Evolutionary conservation across 768 basidiomycete species (phyloP), one percentile per base, ranked within the genome.

Genomic region (Termitomyces sp.): DNA sequence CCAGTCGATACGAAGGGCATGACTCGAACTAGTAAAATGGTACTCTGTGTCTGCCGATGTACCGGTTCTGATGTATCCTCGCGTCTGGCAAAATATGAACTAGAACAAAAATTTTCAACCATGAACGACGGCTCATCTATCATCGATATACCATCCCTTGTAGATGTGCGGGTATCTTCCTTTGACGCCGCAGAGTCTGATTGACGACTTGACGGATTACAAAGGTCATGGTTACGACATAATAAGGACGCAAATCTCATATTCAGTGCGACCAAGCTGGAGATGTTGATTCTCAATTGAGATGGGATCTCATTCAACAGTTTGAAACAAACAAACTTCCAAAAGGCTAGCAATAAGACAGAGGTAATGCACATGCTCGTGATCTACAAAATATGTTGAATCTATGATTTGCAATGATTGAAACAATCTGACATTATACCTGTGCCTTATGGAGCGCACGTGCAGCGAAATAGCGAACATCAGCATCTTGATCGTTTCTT

Each of bases 391-490:
- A 47, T 12, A 47, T 36, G 27, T 15, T 30, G 30, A 41, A 47
- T 36, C 42, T 51, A 12, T 24, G 5, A 31, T 13, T 18, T 12
- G 18, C 2, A 18, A 27, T 15, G 16, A 7, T 18, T 3, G 18
- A 49, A 42, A 39, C 22, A 31, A 51, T 27, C 54, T 18, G n/a
- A 58, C 59, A 42, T 65, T 52, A 63, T 47, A 55, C 41, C 37
- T 59, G 63, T 22, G 80, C 76, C 66, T 78, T 81, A 66, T 91
- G 89, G 55, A 91, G 75, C 48, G 93, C 95, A 60, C 89, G 87
- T 48, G 82, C 77, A 15, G 95, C 91, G 73, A 95, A 97, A 77
- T 91, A 98, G 68, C 95, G 86, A 52, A 99, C 97, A 77, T 99
- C 97, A 22, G 96, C 93, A 74, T 99, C 97, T 49, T 78, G 73